A percentile compares a stretch with the other conserved stretches of the same genome.
Evolutionary conservation across 306 rosid species (phyloP).

Genomic region (Prunus mira): DNA sequence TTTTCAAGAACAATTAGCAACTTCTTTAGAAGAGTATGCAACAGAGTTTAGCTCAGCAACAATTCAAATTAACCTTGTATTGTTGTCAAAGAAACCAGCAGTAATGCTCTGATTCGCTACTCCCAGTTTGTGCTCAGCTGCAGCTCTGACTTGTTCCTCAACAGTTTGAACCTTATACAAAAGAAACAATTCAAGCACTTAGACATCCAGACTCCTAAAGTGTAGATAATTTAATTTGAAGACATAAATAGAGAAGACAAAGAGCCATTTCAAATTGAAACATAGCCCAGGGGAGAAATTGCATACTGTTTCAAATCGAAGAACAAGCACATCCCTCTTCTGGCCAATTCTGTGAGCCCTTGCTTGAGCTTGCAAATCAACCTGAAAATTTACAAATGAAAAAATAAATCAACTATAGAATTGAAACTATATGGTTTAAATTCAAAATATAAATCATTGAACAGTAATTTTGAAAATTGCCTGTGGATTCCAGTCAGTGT

Average conservation of each 20-base stretch:
- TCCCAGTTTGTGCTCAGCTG: constrained; percentile 99
- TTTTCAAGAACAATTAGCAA: constrained; percentile 20
- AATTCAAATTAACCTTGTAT: constrained; percentile 67
- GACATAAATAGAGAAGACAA: background rate
- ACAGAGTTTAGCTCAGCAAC: constrained; percentile 16
- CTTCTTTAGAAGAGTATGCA: constrained; percentile 12
- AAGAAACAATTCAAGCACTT: constrained; percentile 7
- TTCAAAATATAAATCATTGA: constrained; percentile 12
- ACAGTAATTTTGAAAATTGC: constrained; percentile 36
- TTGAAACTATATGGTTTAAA: background rate
- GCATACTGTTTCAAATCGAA: constrained; percentile 95
- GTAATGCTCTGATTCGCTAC: constrained; percentile 99
- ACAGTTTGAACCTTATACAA: constrained; percentile 89
- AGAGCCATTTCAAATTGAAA: background rate
- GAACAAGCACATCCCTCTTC: constrained; percentile 98
- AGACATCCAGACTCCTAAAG: background rate
- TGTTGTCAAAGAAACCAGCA: constrained; percentile 98
- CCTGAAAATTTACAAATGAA: constrained; percentile 54
- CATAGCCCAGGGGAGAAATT: background rate
- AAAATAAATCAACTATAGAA: constrained; percentile 23
- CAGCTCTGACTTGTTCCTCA: constrained; percentile 99
- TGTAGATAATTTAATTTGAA: background rate
- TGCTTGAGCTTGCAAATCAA: constrained; percentile 99
- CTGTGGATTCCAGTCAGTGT: constrained; percentile 99
- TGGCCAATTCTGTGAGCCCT: constrained; percentile 99